Evolutionary conservation across 768 basidiomycete genomes (phyloP).

Genomic region (Trametes cinnabarina): DNA sequence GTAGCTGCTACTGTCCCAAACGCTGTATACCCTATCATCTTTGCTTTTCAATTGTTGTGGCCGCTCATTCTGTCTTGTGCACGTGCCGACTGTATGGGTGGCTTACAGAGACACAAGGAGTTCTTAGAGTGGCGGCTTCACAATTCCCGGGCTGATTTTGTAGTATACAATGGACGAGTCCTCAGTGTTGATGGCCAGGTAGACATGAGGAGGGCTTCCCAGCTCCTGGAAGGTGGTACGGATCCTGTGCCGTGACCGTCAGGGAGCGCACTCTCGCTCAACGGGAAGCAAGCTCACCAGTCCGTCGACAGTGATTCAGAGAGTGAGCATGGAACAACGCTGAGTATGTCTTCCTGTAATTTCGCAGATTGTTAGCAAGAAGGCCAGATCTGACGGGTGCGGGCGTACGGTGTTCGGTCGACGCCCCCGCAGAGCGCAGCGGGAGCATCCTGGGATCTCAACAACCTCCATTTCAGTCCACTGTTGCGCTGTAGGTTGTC

Average conservation of each 20-base stretch:
- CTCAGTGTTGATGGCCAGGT: slow-evolving; percentile 68
- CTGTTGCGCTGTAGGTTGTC: slow-evolving; percentile 52
- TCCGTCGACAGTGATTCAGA: slow-evolving; percentile 62
- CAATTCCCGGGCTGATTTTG: slow-evolving; percentile 73
- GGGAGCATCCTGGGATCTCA: slow-evolving; percentile 51
- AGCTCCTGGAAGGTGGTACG: slow-evolving; percentile 51
- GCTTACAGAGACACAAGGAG: not conserved
- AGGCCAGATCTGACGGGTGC: too few relatives aligned
- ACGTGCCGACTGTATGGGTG: not conserved
- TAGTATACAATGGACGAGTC: slow-evolving; percentile 87
- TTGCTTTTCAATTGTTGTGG: slow-evolving; percentile 5
- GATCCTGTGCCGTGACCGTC: slow-evolving; percentile 41
- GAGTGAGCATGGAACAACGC: slow-evolving; percentile 67
- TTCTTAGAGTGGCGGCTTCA: slow-evolving; percentile 60
- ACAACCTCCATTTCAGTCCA: slow-evolving; percentile 66
- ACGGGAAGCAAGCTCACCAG: slow-evolving; percentile 35
- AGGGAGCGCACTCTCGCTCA: not conserved
- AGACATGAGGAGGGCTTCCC: slow-evolving; percentile 47
- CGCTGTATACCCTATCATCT: slow-evolving; percentile 2
- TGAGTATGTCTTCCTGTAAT: slow-evolving; percentile 41
- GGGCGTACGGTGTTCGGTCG: slow-evolving; percentile 48
- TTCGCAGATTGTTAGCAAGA: not conserved
- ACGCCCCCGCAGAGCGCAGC: slow-evolving; percentile 60
- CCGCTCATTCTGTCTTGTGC: not conserved
- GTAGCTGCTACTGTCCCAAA: too few relatives aligned